Evolutionary conservation across 2,329 filamentous ascomycete species (phyloP).

Genomic region (Trichoderma sp.): DNA sequence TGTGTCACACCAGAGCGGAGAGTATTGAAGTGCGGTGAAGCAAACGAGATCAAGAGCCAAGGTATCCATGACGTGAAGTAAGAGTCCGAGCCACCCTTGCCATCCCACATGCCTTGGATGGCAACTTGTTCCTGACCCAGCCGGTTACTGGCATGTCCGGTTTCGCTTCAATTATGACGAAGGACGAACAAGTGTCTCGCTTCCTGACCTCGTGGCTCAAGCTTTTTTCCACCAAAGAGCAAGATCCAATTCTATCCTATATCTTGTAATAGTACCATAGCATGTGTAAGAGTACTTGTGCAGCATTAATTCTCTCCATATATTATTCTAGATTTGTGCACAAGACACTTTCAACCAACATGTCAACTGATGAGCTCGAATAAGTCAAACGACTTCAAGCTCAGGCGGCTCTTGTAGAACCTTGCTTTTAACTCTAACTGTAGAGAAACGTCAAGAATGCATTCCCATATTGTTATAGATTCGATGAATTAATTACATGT

Average conservation of each 20-base stretch:
- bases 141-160: neutral
- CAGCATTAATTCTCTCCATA: neutral
- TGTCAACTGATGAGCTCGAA: neutral
- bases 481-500: neutral
- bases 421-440: neutral
- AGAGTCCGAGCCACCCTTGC: slow-evolving; percentile 14
- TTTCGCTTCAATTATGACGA: neutral
- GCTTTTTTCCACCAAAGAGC: neutral
- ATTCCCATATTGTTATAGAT: neutral
- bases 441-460: neutral
- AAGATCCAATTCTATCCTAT: neutral
- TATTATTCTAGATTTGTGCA: neutral
- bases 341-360: neutral
- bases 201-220: neutral
- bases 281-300: neutral
- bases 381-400: neutral
- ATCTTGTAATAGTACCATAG: neutral
- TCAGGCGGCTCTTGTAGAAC: neutral
- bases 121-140: neutral
- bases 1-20: slow-evolving; percentile 17
- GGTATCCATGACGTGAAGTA: neutral
- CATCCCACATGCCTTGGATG: neutral
- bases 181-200: neutral
- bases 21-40: slow-evolving; percentile 10
- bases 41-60: neutral